Evolutionary conservation across 495 filamentous ascomycete species (phyloP).

Genomic region (Patellaria atrata): DNA sequence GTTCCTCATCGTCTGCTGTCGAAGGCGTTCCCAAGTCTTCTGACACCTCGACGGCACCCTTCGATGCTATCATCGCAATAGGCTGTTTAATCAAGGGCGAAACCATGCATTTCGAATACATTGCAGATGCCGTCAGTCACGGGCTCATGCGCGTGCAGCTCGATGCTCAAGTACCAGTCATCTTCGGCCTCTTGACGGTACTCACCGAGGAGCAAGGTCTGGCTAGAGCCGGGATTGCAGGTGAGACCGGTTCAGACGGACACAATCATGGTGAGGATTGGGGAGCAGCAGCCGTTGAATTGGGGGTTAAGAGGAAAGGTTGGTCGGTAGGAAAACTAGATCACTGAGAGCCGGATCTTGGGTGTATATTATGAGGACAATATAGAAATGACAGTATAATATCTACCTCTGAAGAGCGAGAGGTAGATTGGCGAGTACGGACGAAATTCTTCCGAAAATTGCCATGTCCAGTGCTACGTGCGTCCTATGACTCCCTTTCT

Average conservation of each 20-base stretch:
- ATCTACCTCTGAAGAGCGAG: too few relatives aligned
- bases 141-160: slow-evolving; percentile 90
- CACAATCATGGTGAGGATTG: slow-evolving; percentile 30
- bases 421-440: too few relatives aligned
- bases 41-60: slow-evolving; percentile 41
- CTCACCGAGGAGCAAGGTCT: slow-evolving; percentile 76
- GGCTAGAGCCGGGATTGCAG: slow-evolving; percentile 63
- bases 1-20: slow-evolving; percentile 41
- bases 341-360: background rate
- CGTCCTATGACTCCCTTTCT: too few relatives aligned
- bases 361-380: too few relatives aligned
- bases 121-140: slow-evolving; percentile 76
- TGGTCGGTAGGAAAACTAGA: slow-evolving; percentile 42
- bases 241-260: slow-evolving; percentile 29
- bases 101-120: slow-evolving; percentile 98
- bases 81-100: slow-evolving; percentile 95
- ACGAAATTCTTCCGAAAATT: too few relatives aligned
- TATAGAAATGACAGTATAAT: too few relatives aligned
- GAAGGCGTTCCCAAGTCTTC: slow-evolving; percentile 13
- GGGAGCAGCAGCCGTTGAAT: slow-evolving; percentile 53
- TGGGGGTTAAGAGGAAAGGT: slow-evolving; percentile 52
- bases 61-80: slow-evolving; percentile 89
- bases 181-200: slow-evolving; percentile 87
- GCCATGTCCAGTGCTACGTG: too few relatives aligned
- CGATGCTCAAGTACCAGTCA: slow-evolving; percentile 72